Conservation (phyloP, 163 green algal genomes). For the Scenedesmus sp. region DNA sequence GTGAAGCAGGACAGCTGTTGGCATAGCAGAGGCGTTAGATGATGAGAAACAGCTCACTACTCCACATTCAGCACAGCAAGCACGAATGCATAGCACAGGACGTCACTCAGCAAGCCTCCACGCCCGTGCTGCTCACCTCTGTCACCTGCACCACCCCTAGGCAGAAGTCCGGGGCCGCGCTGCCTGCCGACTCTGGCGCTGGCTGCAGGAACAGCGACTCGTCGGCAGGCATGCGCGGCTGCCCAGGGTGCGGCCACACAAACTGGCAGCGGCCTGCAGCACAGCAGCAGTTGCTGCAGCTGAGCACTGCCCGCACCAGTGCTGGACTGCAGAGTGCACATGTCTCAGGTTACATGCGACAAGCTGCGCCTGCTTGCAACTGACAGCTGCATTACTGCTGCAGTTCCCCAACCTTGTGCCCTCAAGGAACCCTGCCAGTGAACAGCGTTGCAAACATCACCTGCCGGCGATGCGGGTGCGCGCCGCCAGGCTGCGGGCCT, state of each 20-base stretch:
- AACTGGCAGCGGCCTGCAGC: slow-evolving; percentile 68
- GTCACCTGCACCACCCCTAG: slow-evolving; percentile 65
- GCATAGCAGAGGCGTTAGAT: background rate
- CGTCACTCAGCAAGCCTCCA: background rate
- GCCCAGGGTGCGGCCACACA: slow-evolving; percentile 67
- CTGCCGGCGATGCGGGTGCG: background rate
- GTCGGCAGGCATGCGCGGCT: slow-evolving; percentile 58
- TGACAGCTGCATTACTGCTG: too few species aligned
- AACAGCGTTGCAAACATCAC: too few species aligned
- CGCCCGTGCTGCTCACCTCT: slow-evolving; percentile 50
- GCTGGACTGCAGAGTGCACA: background rate
- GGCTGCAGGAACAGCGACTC: slow-evolving; percentile 52
- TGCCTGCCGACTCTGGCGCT: slow-evolving; percentile 39
- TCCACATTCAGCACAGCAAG: too few species aligned
- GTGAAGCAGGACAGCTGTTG: background rate
- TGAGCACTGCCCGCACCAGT: too few species aligned
- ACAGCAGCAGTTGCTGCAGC: background rate
- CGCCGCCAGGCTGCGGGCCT: too few species aligned
- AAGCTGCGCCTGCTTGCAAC: background rate
- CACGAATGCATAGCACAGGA: slow-evolving; percentile 7
- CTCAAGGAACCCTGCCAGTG: too few species aligned
- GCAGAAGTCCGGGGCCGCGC: slow-evolving; percentile 62
- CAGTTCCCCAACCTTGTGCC: too few species aligned
- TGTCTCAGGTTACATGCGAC: too few species aligned
- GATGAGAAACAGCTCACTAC: too few species aligned